phyloP scores from a whole-genome alignment of 371 early-diverging fungal genomes.

The Saksenaea vasiformis region DNA sequence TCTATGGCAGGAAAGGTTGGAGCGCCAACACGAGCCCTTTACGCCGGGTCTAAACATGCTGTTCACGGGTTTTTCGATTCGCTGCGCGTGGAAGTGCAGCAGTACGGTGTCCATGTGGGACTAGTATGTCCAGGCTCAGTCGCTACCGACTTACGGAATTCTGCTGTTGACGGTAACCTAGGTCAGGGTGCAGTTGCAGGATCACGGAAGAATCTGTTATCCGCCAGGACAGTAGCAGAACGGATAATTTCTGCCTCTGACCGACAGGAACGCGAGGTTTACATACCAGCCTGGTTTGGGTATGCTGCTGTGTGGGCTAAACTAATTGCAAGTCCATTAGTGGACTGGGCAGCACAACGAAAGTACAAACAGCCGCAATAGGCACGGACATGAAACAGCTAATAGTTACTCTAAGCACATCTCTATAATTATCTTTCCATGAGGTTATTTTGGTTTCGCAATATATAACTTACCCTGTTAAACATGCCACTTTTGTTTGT shows the following conservation, averaged over 20 bases:
- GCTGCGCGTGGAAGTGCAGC: conserved; percentile 74
- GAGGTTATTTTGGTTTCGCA: neutral
- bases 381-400: neutral
- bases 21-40: conserved; percentile 84
- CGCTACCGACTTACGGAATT: conserved; percentile 68
- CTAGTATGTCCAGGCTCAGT: conserved; percentile 81
- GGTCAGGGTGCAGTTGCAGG: conserved; percentile 43
- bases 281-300: conserved; percentile 66
- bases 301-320: conserved; percentile 54
- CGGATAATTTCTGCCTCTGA: conserved; percentile 69
- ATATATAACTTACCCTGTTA: neutral
- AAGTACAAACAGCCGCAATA: conserved; percentile 26
- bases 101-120: conserved; percentile 61
- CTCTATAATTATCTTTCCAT: neutral
- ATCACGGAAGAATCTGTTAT: conserved; percentile 63
- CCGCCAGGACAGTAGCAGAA: conserved; percentile 58
- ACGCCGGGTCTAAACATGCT: conserved; percentile 83
- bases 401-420: neutral
- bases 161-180: conserved; percentile 63
- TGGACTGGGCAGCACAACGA: conserved; percentile 63
- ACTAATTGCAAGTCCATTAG: conserved; percentile 58
- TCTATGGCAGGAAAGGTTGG: conserved; percentile 80
- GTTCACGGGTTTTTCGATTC: conserved; percentile 86
- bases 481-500: no score
- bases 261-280: conserved; percentile 53